These are phyloP conservation scores for Isabelozyma pseudorhagii DNA, from an alignment of 805 yeast genomes.

Conservation along the genomic window DNA sequence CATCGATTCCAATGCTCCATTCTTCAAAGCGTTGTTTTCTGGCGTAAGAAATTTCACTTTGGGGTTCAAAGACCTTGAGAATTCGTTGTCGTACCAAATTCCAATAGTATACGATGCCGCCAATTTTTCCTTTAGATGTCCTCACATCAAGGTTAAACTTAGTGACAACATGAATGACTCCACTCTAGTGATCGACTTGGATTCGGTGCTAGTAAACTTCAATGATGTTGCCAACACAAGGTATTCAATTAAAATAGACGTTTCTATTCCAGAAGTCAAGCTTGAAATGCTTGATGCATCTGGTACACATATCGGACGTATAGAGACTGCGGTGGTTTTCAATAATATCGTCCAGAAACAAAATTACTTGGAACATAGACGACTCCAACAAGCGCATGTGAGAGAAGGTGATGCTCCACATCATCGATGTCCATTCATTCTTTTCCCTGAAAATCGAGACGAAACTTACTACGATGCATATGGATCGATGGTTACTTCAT, in stretches of 20 bases:
- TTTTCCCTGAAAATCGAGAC: slow-evolving; percentile 50
- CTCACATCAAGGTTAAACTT: slow-evolving; percentile 43
- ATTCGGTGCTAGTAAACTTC: slow-evolving; percentile 35
- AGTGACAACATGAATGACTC: slow-evolving; percentile 2
- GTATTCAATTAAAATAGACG: slow-evolving; percentile 54
- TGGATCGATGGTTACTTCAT: slow-evolving; percentile 56
- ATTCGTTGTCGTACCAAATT: slow-evolving; percentile 57
- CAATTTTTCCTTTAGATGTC: slow-evolving; percentile 54
- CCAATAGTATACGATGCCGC: slow-evolving; percentile 68
- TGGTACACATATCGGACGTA: slow-evolving; percentile 28
- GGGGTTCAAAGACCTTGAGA: slow-evolving; percentile 73
- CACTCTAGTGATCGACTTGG: slow-evolving; percentile 12
- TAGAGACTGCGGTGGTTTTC: slow-evolving; percentile 57
- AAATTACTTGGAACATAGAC: slow-evolving; percentile 43
- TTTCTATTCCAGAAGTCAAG: slow-evolving; percentile 47
- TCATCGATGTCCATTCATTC: slow-evolving; percentile 72
- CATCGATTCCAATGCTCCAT: slow-evolving; percentile 48
- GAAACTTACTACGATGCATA: slow-evolving; percentile 44
- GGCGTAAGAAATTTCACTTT: slow-evolving; percentile 51
- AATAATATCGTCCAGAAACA: slow-evolving; percentile 59
- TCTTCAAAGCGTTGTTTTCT: slow-evolving; percentile 41
- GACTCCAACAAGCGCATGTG: slow-evolving; percentile 63
- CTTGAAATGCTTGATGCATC: slow-evolving; percentile 22
- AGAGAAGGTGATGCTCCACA: slow-evolving; percentile 76
- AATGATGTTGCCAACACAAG: slow-evolving; percentile 71